Evolutionary conservation across 116 monocot genomes (phyloP).

Genomic region (Phalaenopsis hybrid): DNA sequence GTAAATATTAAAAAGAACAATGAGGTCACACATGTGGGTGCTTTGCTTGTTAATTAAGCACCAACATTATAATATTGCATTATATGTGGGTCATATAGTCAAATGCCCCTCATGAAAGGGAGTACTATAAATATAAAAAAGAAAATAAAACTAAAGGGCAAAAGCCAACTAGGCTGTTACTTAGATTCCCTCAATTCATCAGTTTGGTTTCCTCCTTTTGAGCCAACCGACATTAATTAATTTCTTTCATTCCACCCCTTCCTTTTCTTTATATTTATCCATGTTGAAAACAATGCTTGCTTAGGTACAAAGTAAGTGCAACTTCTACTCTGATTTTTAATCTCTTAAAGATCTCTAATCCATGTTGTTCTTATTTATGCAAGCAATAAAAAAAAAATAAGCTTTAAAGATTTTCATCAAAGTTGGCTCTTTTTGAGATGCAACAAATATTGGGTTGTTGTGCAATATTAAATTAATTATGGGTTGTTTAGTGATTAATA

Average conservation of each 20-base stretch:
- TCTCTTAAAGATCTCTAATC: too few relatives aligned
- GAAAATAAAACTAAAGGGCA: not conserved
- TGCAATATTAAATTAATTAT: too few relatives aligned
- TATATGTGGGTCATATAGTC: not conserved
- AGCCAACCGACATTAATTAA: not conserved
- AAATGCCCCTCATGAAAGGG: too few relatives aligned
- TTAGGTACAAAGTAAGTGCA: conserved; percentile 6
- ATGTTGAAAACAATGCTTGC: not conserved
- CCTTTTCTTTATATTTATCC: too few relatives aligned
- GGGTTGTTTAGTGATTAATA: too few relatives aligned
- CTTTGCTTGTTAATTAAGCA: not conserved
- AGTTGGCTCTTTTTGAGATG: too few relatives aligned
- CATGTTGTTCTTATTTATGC: too few relatives aligned
- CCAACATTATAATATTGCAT: not conserved
- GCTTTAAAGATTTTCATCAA: too few relatives aligned
- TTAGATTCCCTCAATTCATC: conserved; percentile 2
- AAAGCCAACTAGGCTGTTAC: not conserved
- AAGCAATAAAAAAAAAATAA: too few relatives aligned
- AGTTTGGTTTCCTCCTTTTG: not conserved
- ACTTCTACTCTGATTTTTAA: not conserved
- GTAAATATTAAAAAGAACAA: not conserved
- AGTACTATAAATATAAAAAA: too few relatives aligned
- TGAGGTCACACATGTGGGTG: not conserved
- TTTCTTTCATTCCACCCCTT: not conserved
- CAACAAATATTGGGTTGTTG: too few relatives aligned